These are phyloP conservation scores for Fusarium lateritium DNA, from an alignment of 2,329 filamentous ascomycete genomes.

Conservation along the genomic window DNA sequence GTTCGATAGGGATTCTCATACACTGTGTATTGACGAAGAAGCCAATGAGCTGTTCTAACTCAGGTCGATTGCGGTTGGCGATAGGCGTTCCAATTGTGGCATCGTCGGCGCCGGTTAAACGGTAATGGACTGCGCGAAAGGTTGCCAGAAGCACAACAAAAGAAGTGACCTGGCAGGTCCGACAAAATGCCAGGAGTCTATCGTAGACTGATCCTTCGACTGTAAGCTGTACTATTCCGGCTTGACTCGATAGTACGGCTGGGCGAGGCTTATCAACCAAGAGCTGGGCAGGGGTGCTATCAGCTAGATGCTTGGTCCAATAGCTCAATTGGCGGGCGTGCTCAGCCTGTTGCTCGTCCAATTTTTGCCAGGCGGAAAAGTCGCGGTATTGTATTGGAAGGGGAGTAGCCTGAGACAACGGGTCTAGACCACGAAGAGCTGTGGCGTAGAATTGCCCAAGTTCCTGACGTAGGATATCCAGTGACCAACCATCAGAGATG, in stretches of 20 bases:
- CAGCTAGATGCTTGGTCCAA: background rate
- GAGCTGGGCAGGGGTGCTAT: background rate
- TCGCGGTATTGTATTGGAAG: slow-evolving; percentile 46
- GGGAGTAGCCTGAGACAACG: slow-evolving; percentile 3
- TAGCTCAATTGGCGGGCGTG: background rate
- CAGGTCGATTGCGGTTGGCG: background rate
- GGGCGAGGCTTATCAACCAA: background rate
- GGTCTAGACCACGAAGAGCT: no score
- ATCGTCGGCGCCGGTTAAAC: background rate
- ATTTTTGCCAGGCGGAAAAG: background rate
- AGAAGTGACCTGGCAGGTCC: background rate
- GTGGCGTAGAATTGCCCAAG: no score
- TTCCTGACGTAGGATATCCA: no score
- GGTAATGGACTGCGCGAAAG: background rate
- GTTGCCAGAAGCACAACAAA: background rate
- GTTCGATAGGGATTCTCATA: background rate
- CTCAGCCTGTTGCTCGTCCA: background rate
- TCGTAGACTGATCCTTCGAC: background rate
- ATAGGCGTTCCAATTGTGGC: background rate
- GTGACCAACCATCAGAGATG: no score
- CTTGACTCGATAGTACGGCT: background rate
- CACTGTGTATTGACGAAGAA: background rate
- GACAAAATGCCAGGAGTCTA: background rate
- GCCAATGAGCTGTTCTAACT: background rate
- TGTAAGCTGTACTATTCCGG: background rate